Percentiles rank a stretch among this genome's conserved stretches.
Conservation (phyloP, 495 filamentous ascomycete species). For the Penicilliopsis zonata region DNA sequence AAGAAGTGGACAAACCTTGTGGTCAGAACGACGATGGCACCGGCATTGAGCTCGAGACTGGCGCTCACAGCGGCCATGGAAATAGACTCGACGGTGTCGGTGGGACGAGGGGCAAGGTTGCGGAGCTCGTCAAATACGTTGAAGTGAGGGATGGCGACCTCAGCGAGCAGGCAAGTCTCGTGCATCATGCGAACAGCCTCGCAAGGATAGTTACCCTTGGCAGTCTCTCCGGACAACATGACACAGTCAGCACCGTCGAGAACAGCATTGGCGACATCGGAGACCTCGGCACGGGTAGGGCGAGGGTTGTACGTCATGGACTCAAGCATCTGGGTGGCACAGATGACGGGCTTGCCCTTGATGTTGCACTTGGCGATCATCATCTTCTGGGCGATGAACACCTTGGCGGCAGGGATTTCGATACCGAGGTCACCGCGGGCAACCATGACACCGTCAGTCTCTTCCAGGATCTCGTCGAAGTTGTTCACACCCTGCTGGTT, state of each 20-base stretch:
- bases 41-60: slow-evolving; percentile 87
- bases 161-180: slow-evolving; percentile 89
- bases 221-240: slow-evolving; percentile 98
- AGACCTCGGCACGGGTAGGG: slow-evolving; percentile 94
- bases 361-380: slow-evolving; percentile 99
- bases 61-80: slow-evolving; percentile 94
- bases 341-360: slow-evolving; percentile 96
- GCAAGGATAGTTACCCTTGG: slow-evolving; percentile 88
- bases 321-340: slow-evolving; percentile 88
- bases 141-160: slow-evolving; percentile 93
- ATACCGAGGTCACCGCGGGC: slow-evolving; percentile 98
- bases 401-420: slow-evolving; percentile 95
- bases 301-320: slow-evolving; percentile 99
- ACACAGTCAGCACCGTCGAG: slow-evolving; percentile 97
- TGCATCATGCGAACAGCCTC: slow-evolving; percentile 96
- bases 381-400: slow-evolving; percentile 99
- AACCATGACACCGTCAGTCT: slow-evolving; percentile 99
- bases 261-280: slow-evolving; percentile 95
- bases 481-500: slow-evolving; percentile 99
- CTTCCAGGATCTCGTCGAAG: slow-evolving; percentile 91
- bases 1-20: slow-evolving; percentile 49
- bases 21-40: slow-evolving; percentile 86
- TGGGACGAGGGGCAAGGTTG: slow-evolving; percentile 66
- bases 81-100: slow-evolving; percentile 77
- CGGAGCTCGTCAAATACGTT: slow-evolving; percentile 93